Base-by-base conservation (phyloP, 1,284 basidiomycete species). In the Ganoderma sinense region DNA sequence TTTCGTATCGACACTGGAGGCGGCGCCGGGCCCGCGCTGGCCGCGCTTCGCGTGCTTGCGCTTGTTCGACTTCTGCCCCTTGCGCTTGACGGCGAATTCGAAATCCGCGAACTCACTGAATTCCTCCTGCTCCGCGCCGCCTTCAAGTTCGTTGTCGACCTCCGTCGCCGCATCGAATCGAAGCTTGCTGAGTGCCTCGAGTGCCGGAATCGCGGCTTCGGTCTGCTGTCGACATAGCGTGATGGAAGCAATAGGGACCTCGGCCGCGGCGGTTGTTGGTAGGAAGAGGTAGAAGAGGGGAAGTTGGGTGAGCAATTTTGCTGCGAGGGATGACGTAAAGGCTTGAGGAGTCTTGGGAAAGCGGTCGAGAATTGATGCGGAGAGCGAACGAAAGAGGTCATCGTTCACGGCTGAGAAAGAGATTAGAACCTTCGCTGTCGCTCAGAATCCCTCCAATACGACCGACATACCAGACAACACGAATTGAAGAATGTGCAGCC, bases 11-110 rank as follows among this genome's bases (percentile, higher is more conserved):
- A 51, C 62, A n/a, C n/a, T n/a, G 5, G 48, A 20, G 26, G 51
- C 23, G 11, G 33, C 31, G 20, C 48, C 13, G 8, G n/a, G 62
- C n/a, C 48, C 4, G 10, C 33, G 62, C 33, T n/a, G 31, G 4
- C 33, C 51, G n/a, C 62, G 45, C 33, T 41, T 64, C 33, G 31
- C 51, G 18, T 29, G 45, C 62, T 61, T 60, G 14, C 58, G 61
- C 61, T 29, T 61, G 26, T 18, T 36, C 36, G 36, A 36, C 36
- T 36, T 66, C 64, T 61, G 60, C 36, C 60, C n/a, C 62, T 64
- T 64, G 18, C 48, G 62, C 51, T 64, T 64, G 40, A 64, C 62
- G 33, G 62, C 62, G 29, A 64, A 55, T 36, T 53, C 33, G 20
- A 64, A 48, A 31, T 55, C 62, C n/a, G 45, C 62, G 20, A 39